Base-by-base conservation (phyloP, 805 yeast genomes). In the Osmozyma mogii region DNA sequence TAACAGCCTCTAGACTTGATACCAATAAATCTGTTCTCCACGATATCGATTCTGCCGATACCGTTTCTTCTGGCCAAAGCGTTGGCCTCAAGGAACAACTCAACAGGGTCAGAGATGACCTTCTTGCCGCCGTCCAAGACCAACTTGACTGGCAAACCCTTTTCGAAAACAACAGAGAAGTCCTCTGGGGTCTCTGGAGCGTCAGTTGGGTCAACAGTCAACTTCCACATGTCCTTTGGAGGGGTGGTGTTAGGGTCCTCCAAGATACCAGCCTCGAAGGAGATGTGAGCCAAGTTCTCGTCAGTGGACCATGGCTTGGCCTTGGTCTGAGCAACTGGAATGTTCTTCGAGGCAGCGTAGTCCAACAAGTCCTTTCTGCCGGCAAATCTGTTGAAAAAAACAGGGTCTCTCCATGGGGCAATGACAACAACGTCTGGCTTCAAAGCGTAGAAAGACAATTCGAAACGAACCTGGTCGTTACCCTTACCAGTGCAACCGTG, bases 401-500 rank as follows among this genome's bases (percentile, higher is more conserved):
- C 81, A 18, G 98, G 98, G 57, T 83, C 84, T 75, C 99, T 84
- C 99, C 99, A 92, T 59, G 99, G 99, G 25, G 98, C 96, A 65
- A 92, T 89, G 47, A 85, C 95, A 55, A 74, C 69, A 47, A 92
- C 95, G 54, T 88, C 97, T 24, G 99, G 98, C 68, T 92, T 88
- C 61, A 92, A 75, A 21, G 97, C 99, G 62, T 92, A 92, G 73
- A 92, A 92, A 6, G 94, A 80, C 38, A 92, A 71, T 68, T 92
- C 99, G 58, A 92, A 92, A 66, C 99, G 82, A 44, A 92, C 96
- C 69, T 92, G 98, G 64, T 92, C 99, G 59, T 92, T 92, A 68
- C 99, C 99, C 70, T 92, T 92, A 68, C 99, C 99, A 45, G 99
- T 92, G 69, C 98, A 92, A 42, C 99, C 99, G 62, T 92, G 99